Evolutionary conservation across 371 early-diverging fungal species (phyloP).

Genomic region (Circinella minor): DNA sequence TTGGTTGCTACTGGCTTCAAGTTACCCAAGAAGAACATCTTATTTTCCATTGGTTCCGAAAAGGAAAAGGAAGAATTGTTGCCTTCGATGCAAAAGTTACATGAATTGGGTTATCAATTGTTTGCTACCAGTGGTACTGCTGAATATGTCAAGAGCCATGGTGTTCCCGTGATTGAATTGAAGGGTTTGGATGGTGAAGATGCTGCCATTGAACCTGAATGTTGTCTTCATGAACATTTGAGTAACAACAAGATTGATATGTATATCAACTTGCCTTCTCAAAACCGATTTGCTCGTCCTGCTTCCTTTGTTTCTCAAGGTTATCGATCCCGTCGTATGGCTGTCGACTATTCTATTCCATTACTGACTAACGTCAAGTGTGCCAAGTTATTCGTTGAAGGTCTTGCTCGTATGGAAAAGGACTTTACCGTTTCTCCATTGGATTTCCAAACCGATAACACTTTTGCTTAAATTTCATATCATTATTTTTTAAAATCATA

Average conservation of each 20-base stretch:
- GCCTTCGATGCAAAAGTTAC: constrained; percentile 67
- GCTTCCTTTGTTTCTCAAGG: constrained; percentile 71
- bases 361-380: constrained; percentile 85
- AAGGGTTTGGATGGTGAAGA: constrained; percentile 67
- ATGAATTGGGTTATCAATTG: constrained; percentile 70
- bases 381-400: constrained; percentile 82
- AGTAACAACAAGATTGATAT: constrained; percentile 91
- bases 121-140: constrained; percentile 87
- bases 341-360: constrained; percentile 89
- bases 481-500: neutral
- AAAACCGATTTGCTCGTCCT: constrained; percentile 90
- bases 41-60: constrained; percentile 75
- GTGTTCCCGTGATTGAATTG: constrained; percentile 85
- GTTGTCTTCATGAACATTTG: constrained; percentile 59
- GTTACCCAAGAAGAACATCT: constrained; percentile 65
- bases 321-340: constrained; percentile 83
- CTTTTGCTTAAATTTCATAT: constrained; percentile 17
- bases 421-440: constrained; percentile 6
- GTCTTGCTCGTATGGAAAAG: constrained; percentile 50
- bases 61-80: constrained; percentile 72
- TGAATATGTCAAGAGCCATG: constrained; percentile 91
- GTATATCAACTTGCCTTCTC: constrained; percentile 94
- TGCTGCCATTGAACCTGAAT: constrained; percentile 59
- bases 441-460: constrained; percentile 17
- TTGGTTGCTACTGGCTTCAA: constrained; percentile 82